Conservation (phyloP, 345 rosid species). For the Bretschneidera sinensis region DNA sequence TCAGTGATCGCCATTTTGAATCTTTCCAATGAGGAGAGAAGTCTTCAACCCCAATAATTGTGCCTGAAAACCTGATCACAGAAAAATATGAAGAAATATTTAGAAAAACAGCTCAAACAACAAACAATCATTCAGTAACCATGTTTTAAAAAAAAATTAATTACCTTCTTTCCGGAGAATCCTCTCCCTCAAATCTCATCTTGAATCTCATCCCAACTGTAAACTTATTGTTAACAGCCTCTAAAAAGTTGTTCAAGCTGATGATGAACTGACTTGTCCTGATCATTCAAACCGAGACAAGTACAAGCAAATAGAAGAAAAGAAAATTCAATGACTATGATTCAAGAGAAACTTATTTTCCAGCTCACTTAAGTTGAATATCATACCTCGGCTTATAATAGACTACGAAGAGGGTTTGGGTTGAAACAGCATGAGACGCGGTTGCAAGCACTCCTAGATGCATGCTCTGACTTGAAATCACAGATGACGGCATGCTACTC, state of each 20-base stretch:
- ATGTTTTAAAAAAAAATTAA: conserved; percentile 8
- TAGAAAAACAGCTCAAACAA: conserved; percentile 15
- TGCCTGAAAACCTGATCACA: conserved; percentile 71
- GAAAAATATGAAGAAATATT: conserved; percentile 2
- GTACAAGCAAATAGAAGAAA: neutral
- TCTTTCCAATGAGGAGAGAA: conserved; percentile 73
- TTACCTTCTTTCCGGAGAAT: conserved; percentile 88
- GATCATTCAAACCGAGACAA: conserved; percentile 16
- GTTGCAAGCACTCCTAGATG: conserved; percentile 95
- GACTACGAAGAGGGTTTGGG: conserved; percentile 69
- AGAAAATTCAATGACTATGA: too few relatives aligned
- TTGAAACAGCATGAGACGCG: conserved; percentile 73
- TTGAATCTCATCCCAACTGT: conserved; percentile 77
- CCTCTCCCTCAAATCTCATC: conserved; percentile 94
- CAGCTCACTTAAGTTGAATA: conserved; percentile 1
- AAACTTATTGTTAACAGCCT: conserved; percentile 56
- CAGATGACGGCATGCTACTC: conserved; percentile 76
- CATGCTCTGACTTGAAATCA: conserved; percentile 93
- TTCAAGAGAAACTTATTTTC: conserved; percentile 6
- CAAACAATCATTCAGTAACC: neutral
- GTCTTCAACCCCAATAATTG: conserved; percentile 78
- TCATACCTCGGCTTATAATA: conserved; percentile 86
- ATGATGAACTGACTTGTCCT: conserved; percentile 93
- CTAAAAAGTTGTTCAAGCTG: conserved; percentile 68
- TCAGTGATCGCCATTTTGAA: conserved; percentile 79